Evolutionary conservation across 441 rosid species (phyloP).

Genomic region (Macaranga tanarius): DNA sequence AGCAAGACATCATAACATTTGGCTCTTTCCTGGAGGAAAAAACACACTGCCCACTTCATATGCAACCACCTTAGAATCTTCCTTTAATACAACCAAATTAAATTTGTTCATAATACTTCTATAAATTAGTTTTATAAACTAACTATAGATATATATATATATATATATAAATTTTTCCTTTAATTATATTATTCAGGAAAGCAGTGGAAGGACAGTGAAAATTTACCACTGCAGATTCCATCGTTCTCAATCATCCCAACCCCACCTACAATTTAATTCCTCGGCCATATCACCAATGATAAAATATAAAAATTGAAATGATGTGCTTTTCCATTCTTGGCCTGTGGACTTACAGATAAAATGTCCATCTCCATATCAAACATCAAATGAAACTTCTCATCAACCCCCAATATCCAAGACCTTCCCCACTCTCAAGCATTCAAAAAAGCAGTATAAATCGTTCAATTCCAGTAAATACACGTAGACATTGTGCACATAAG

Average conservation of each 20-base stretch:
- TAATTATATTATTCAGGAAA: too few relatives aligned
- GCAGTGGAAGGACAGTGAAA: too few relatives aligned
- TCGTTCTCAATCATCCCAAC: neutral
- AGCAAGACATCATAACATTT: neutral
- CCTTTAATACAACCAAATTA: too few relatives aligned
- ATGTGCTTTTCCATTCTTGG: neutral
- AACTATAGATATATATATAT: too few relatives aligned
- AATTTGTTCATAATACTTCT: too few relatives aligned
- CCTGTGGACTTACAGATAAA: neutral
- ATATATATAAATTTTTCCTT: too few relatives aligned
- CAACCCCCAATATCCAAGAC: neutral
- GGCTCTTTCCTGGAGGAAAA: neutral
- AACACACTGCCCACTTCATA: neutral
- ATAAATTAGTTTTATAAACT: too few relatives aligned
- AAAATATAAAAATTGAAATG: neutral
- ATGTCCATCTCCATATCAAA: neutral
- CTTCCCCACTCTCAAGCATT: neutral
- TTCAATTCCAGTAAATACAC: too few relatives aligned
- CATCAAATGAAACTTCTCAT: slow-evolving; percentile 1
- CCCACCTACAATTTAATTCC: neutral
- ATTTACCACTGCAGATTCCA: neutral
- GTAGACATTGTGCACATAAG: too few relatives aligned
- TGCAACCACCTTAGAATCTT: neutral
- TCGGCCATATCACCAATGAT: neutral
- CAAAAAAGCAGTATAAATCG: too few relatives aligned